Conservation (phyloP, 2,329 filamentous ascomycete genomes). For the Bipolaris sorokiniana region DNA sequence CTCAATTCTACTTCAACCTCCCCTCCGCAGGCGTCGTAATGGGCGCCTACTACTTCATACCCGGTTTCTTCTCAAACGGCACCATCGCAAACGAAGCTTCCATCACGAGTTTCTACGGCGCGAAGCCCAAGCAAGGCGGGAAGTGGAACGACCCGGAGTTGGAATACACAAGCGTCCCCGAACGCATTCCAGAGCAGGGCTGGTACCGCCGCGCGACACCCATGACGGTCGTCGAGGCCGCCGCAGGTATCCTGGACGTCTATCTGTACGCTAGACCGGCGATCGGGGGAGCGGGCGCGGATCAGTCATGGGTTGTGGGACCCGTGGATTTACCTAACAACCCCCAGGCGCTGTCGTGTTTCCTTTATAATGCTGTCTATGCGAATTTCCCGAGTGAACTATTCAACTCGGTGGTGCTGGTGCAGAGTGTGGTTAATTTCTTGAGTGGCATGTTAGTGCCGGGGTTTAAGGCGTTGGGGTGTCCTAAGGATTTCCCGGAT, state of each 20-base stretch:
- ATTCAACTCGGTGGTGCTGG: constrained; percentile 17
- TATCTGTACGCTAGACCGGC: constrained; percentile 23
- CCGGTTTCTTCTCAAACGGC: constrained; percentile 31
- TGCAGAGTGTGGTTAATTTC: constrained; percentile 16
- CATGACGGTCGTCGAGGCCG: constrained; percentile 27
- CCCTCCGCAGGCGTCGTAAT: constrained; percentile 25
- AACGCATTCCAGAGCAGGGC: constrained; percentile 26
- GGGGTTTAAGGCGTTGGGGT: constrained; percentile 24
- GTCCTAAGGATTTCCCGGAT: constrained; percentile 20
- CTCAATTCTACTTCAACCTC: constrained; percentile 30
- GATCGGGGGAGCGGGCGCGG: constrained; percentile 23
- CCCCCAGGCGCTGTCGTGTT: constrained; percentile 23
- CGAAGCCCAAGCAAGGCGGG: constrained; percentile 15
- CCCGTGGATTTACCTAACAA: constrained; percentile 21
- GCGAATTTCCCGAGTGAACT: constrained; percentile 27
- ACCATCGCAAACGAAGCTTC: constrained; percentile 32
- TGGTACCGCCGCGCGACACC: constrained; percentile 32
- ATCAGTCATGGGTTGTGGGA: constrained; percentile 22
- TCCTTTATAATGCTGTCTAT: constrained; percentile 28
- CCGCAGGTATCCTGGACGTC: constrained; percentile 26
- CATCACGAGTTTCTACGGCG: constrained; percentile 33
- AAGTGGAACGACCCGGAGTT: constrained; percentile 21
- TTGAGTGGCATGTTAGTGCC: constrained; percentile 18
- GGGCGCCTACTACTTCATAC: constrained; percentile 32
- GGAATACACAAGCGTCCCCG: constrained; percentile 27